Evolutionary conservation across 179 eudicot species (phyloP), one percentile per base, ranked within the genome.

Genomic region (Dionaea muscipula): DNA sequence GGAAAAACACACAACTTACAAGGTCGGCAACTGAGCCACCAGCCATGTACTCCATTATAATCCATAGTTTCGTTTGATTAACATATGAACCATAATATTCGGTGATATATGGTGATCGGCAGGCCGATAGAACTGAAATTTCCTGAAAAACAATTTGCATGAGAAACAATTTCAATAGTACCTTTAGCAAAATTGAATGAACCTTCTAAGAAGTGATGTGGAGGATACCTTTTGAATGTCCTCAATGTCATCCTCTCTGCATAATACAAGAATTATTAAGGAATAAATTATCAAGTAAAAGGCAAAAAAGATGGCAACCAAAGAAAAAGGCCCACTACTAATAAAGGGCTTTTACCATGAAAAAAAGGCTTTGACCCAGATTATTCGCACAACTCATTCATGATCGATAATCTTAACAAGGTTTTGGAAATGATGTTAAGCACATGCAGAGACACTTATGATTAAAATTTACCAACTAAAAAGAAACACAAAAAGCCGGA

Each of bases 11-110:
- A 74, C 68, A 53, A 81, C 84, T 53, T 83, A 89, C 97, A 61
- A 89, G 71, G 75, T 89, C 97, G 64, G 97, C 97, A 65, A 89
- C 97, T 51, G 97, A 89, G 56, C 97, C 97, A 62, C 97, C 97
- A 65, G 97, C 95, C 97, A 89, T 89, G 78, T 81, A 89, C 65
- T 89, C 97, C 97, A 89, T 89, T 67, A 86, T 79, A 63, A 89
- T 89, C 88, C 88, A 86, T 37, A 89, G 70, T 69, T 83, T 89
- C 48, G 97, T 83, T 77, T 89, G 94, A 43, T 89, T 82, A 50
- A 89, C 82, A 62, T 77, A 79, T 46, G 97, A 89, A 27, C 89
- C 84, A 68, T 89, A 89, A 64, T 89, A 89, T 64, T 86, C 97
- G 0, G 97, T 89, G 62, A 89, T 89, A 77, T 89, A 86, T 26